Conservation (phyloP, 805 yeast genomes). For the Candida chauliodis region DNA sequence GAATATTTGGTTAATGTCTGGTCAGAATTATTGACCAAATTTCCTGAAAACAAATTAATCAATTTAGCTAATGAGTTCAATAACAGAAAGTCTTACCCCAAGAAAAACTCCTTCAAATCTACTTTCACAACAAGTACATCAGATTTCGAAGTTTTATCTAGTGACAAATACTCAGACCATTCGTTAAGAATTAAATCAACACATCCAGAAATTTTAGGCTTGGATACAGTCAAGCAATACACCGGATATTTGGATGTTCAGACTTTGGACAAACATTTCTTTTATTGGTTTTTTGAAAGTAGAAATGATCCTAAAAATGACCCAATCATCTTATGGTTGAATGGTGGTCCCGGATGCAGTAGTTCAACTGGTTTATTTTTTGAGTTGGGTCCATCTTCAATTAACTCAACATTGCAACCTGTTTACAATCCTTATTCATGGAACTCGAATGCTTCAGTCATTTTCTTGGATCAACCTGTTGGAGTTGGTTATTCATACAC, state of each 20-base stretch:
- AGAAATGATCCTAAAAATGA: conserved; percentile 83
- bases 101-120: conserved; percentile 1
- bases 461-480: conserved; percentile 91
- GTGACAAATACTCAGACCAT: conserved; percentile 22
- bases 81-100: conserved; percentile 3
- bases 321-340: conserved; percentile 87
- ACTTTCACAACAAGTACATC: not conserved
- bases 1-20: conserved; percentile 6
- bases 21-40: conserved; percentile 8
- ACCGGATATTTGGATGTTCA: conserved; percentile 39
- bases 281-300: conserved; percentile 92
- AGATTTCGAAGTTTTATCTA: conserved; percentile 17
- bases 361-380: conserved; percentile 86
- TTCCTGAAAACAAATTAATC: conserved; percentile 5
- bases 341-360: conserved; percentile 97
- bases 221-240: conserved; percentile 35
- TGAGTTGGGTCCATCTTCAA: conserved; percentile 85
- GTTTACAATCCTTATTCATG: conserved; percentile 79
- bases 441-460: conserved; percentile 87
- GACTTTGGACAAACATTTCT: conserved; percentile 63
- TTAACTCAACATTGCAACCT: conserved; percentile 66
- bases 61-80: conserved; percentile 6
- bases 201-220: conserved; percentile 33
- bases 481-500: conserved; percentile 90
- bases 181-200: conserved; percentile 28